Evolutionary conservation across 805 yeast genomes (phyloP), one percentile per base, ranked within the genome.

Genomic region (Metschnikowia corniflorae): DNA sequence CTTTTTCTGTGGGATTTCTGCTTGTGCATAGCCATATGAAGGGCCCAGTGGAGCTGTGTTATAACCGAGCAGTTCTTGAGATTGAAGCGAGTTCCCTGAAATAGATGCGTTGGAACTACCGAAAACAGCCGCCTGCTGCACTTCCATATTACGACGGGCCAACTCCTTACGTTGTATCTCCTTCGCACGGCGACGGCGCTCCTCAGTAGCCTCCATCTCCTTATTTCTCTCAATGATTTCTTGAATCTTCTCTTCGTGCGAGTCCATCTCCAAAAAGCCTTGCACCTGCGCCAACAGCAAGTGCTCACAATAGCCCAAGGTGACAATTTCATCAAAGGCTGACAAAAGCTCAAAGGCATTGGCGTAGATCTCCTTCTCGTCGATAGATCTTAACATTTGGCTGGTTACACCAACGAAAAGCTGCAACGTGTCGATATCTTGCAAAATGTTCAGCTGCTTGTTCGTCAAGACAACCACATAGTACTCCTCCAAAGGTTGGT

Each of bases 231-330:
- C 97, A 53, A 93, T 93, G 59, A 93, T 89, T 60, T 93, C 97
- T 70, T 93, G 97, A 57, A 94, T 91, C 71, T 86, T 91, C 67
- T 93, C 99, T 65, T 93, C 98, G 60, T 93, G 97, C 26, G 95
- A 85, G 65, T 93, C 97, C 97, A 93, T 91, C 58, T 87, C 91
- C 68, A 93, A 70, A 64, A 86, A 91, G 9, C 94, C 86, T 60
- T 77, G 79, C 46, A 93, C 84, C 67, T 93, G 97, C 42, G 80
- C 61, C 47, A 82, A 60, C 1, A 93, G 78, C 47, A 91, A 68
- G 61, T 87, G 84, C 61, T 93, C 99, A 48, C 86, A 80, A 68
- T 82, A 87, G 13, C 98, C 98, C 64, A 86, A 70, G 35, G 80
- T 79, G 50, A 93, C 79, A 38, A 93, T 85, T 65, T 93, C 98